Percentiles rank a stretch among this genome's conserved stretches.
These are phyloP conservation scores for Chimonanthus praecox DNA, from an alignment of 164 flowering plant species.

Conservation along the genomic window DNA sequence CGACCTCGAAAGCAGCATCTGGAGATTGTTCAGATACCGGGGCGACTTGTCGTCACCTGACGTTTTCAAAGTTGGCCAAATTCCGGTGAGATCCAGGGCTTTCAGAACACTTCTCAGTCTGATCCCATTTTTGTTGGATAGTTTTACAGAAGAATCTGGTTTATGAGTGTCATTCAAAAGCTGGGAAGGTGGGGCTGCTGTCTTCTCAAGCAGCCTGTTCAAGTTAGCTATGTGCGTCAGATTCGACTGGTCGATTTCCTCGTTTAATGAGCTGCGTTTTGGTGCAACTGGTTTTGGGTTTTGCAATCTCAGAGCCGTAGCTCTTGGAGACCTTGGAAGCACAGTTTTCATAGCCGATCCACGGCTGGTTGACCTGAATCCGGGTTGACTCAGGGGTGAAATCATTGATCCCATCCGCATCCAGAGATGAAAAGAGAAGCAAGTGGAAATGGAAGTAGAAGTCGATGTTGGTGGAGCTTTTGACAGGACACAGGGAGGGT, in stretches of 20 bases:
- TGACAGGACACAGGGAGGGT: neutral
- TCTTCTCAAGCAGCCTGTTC: conserved; percentile 51
- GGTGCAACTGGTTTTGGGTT: neutral
- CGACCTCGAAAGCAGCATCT: conserved; percentile 48
- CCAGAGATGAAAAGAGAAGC: neutral
- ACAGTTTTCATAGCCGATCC: neutral
- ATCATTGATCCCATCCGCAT: conserved; percentile 12
- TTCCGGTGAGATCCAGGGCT: conserved; percentile 35
- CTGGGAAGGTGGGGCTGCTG: conserved; percentile 3
- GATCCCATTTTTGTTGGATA: conserved; percentile 10
- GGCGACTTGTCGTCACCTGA: conserved; percentile 80
- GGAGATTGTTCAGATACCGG: conserved; percentile 45
- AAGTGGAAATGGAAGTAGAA: neutral
- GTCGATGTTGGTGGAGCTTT: neutral
- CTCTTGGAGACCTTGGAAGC: conserved; percentile 2
- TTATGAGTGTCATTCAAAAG: conserved; percentile 1
- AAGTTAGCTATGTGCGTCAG: conserved; percentile 51
- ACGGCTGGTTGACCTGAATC: neutral
- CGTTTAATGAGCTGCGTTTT: neutral
- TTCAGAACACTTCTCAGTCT: conserved; percentile 27
- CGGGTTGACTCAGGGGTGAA: conserved; percentile 1
- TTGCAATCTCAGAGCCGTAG: neutral
- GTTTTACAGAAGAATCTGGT: neutral
- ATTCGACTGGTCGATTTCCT: conserved; percentile 16
- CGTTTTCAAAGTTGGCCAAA: conserved; percentile 47